Base-by-base conservation (phyloP, 2,329 filamentous ascomycete genomes). In the Ophiocordyceps unilateralis region DNA sequence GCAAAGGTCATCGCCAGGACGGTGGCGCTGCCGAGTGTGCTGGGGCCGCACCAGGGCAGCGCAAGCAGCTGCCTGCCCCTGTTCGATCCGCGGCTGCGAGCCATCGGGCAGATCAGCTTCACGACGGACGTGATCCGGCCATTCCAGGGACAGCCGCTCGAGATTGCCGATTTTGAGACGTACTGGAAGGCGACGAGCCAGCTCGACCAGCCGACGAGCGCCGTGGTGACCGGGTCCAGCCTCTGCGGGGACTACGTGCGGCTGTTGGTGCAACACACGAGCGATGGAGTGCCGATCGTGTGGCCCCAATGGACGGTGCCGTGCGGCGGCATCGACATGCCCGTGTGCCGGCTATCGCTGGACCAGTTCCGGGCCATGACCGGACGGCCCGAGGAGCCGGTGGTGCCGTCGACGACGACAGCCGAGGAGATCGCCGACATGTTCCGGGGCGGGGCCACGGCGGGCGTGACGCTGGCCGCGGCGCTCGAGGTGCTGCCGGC, bases 151-250 rank as follows among this genome's bases (percentile, higher is more conserved):
- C 82, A 87, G 47, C 87, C 91, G 4, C 68, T 98, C 20, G 91
- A 98, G 60, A 95, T 98, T 47, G 93, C 91, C 1, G 88, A 96
- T 55, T 98, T 96, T 53, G 91, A 93, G 48, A 96, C 91, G 0
- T 98, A 98, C 61, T 98, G 91, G 91, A 98, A 96, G 62, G 89
- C 89, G 0, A 98, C 91, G 1, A 94, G 87, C 54, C 87, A 94
- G 52, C 74, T 91, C 40, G 86, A 94, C 57, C 79, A 84, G 41
- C 62, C 62, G 1, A 83, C 87, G 40, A 91, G 76, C 55, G 84
- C 86, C 21, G 76, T 96, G 21, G 85, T 98, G 17, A 96, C 89
- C 0, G 91, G 89, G 1, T 96, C 89, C 10, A 96, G 89, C 63
- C 63, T 98, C 44, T 93, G 86, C 3, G 91, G 91, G n/a, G 84